Evolutionary conservation across 2,329 filamentous ascomycete genomes (phyloP).

Genomic region (Ophiostoma sp.): DNA sequence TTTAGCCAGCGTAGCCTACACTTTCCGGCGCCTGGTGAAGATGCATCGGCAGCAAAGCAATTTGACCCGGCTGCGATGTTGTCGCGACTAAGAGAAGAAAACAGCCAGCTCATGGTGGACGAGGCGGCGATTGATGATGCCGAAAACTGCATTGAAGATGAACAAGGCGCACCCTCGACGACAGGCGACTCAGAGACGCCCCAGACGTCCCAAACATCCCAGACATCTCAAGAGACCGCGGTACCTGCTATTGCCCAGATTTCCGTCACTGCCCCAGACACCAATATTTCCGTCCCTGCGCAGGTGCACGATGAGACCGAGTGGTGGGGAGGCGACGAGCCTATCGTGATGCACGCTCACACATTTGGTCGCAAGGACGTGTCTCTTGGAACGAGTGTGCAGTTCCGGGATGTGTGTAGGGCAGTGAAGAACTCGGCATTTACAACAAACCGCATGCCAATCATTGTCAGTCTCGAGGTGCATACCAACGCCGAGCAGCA

Average conservation of each 20-base stretch:
- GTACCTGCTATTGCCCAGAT: conserved; percentile 20
- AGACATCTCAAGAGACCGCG: background rate
- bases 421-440: conserved; percentile 78
- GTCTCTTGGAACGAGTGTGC: conserved; percentile 78
- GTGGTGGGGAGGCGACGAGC: conserved; percentile 51
- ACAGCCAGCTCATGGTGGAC: conserved; percentile 21
- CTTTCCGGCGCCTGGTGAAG: background rate
- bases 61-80: background rate
- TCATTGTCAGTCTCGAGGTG: conserved; percentile 90
- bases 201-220: conserved; percentile 13
- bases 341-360: conserved; percentile 68
- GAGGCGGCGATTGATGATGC: conserved; percentile 24
- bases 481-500: conserved; percentile 80
- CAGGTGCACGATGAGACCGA: conserved; percentile 25
- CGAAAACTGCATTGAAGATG: conserved; percentile 27
- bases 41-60: background rate
- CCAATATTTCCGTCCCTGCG: conserved; percentile 21
- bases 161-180: conserved; percentile 5
- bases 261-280: conserved; percentile 23
- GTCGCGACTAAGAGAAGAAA: background rate
- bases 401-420: conserved; percentile 80
- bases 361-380: conserved; percentile 42
- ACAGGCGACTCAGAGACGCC: conserved; percentile 16
- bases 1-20: conserved; percentile 30
- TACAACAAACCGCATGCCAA: conserved; percentile 64